Base-by-base conservation (phyloP, 139 green algal genomes). In the Chlamydomonas eustigma region DNA sequence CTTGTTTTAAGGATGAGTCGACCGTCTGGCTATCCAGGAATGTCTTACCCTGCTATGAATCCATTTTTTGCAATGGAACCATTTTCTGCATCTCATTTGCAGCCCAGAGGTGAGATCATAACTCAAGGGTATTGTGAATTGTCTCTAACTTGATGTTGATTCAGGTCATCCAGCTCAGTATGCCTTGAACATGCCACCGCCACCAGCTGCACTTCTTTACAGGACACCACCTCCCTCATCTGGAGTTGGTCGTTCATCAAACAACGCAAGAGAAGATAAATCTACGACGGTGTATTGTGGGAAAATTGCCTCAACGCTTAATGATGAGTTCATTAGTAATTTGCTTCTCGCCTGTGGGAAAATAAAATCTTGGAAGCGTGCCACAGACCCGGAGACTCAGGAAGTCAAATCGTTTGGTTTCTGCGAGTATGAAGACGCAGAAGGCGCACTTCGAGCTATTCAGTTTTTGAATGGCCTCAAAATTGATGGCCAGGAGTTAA, bases 351-450 rank as follows among this genome's bases (percentile, higher is more conserved):
- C 88, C 18, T 97, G 94, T 77, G 93, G 94, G 0, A 33, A 75
- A 1, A 39, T 97, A 5, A 89, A 89, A 64, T 90, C 82, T 12
- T 98, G 93, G 94, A 97, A 97, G 82, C 88, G 90, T 0, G 83
- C 90, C 12, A 51, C 88, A 74, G 93, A 97, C 66, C 88, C 92
- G 1, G 86, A 89, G 2, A 96, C 81, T 0, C 82, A 88, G 33
- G 75, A 77, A 1, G 50, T 82, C 3, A 64, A 50, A 70, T 70
- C 64, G 64, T 18, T 75, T 87, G 22, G 82, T 78, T 75, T 69
- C 64, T 93, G 86, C 64, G 94, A 96, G 74, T 98, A 92, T 78
- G 87, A 90, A 73, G 83, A 92, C 36, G 83, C 85, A 0, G 86
- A 95, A 74, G 90, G 88, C 1, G 89, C 91, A 12, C 70, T 84